Evolutionary conservation across 192 early-diverging fungal species (phyloP), one percentile per base, ranked within the genome.

Genomic region (Rhizophlyctis rosea): DNA sequence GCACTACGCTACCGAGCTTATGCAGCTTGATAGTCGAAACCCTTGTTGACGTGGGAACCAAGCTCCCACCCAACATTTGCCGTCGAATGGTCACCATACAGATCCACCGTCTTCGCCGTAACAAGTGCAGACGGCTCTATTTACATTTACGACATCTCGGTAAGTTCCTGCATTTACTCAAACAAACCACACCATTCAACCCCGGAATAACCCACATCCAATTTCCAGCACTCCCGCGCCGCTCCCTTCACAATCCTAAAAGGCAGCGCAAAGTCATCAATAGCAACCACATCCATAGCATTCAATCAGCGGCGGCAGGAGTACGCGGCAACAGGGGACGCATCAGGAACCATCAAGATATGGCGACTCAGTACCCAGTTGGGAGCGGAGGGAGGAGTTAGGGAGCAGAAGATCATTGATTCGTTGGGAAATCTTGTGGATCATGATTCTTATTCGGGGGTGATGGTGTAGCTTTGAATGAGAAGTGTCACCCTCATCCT

Each of bases 91-190:
- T 78, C 76, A 0, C 74, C 70, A 9, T 52, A 59, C 28, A 67
- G 74, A 29, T 58, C 76, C 16, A 68, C 74, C 28, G 75, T 73
- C 16, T 78, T 81, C 47, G 65, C 69, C 1, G 61, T 47, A 27
- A 48, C 66, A 3, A 49, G 54, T 0, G 47, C 39, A 4, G 71
- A 77, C 34, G 74, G 74, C 28, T 54, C 54, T 16, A 27, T 76
- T 13, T 71, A 69, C 63, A 70, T 81, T 28, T 81, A 73, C 61
- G 76, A 81, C 61, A 62, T 81, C 13, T 36, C 70, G 18, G 77
- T 79, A 64, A 51, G 65, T 55, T 24, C 13, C 30, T 48, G 34
- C 57, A 3, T 30, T 33, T 61, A 16, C 24, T 16, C n/a, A 62
- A 61, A 64, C 3, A 2, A 21, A n/a, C 29, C 18, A 61, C 27